Evolutionary conservation across 768 basidiomycete genomes (phyloP), one percentile per base, ranked within the genome.

Genomic region (Russula emetica): DNA sequence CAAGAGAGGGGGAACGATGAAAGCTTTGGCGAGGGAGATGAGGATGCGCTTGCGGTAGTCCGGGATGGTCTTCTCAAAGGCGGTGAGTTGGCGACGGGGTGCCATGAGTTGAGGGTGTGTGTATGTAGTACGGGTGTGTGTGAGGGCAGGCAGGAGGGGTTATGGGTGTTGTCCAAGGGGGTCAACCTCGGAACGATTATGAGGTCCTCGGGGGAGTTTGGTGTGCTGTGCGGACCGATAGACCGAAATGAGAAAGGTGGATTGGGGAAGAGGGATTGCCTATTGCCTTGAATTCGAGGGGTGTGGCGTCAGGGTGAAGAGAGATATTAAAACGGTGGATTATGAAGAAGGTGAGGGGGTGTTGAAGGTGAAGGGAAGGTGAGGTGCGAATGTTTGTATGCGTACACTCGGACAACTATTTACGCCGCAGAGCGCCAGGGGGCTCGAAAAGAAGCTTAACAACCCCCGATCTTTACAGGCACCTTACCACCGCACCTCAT

Each of bases 31-130:
- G 36, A 67, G 20, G 30, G 66, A 60, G 47, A 65, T 6, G 58
- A 67, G 63, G 53, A 67, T 67, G 8, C 66, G 66, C 26, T 56
- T 67, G 66, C 66, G 66, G 38, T 67, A 67, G 58, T 67, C 66
- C 5, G 66, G 66, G 58, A 67, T 67, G 24, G 58, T 56, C 32
- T 56, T 60, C 49, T 67, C 66, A 34, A 67, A 67, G 22, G 57
- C 54, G 28, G 66, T 67, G 16, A 47, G 63, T 18, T 60, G 14
- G 14, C 58, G 63, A 2, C 26, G 52, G 62, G 66, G 58, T 38
- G 66, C 13, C 66, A 67, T 67, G 36, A 18, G 26, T 53, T 20
- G 52, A 6, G 13, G 11, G 36, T n/a, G 54, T 11, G 10, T 2
- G 36, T 38, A 14, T 13, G 36, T 4, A 5, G 40, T 4, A 38